These are phyloP conservation scores for Penicillium angulare DNA, from an alignment of 495 filamentous ascomycete genomes.

Conservation along the genomic window DNA sequence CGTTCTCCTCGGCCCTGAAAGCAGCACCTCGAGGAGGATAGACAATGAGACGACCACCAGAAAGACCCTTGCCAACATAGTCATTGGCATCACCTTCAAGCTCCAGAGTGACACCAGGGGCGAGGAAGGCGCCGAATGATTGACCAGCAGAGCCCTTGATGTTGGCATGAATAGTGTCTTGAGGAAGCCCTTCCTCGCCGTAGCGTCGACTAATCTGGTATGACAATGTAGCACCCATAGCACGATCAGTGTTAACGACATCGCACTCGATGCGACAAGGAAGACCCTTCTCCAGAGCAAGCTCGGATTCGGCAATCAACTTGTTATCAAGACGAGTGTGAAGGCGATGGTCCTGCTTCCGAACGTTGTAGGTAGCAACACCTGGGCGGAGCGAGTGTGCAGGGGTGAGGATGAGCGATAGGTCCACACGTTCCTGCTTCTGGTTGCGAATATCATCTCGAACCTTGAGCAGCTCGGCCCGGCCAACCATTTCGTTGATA, in stretches of 20 bases:
- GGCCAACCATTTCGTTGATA: slow-evolving; percentile 98
- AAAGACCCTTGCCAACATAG: slow-evolving; percentile 97
- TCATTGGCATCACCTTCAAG: slow-evolving; percentile 98
- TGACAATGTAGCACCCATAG: slow-evolving; percentile 90
- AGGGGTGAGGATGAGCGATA: slow-evolving; percentile 93
- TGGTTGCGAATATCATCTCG: slow-evolving; percentile 83
- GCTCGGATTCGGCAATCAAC: slow-evolving; percentile 94
- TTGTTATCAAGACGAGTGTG: slow-evolving; percentile 98
- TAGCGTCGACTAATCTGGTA: slow-evolving; percentile 95
- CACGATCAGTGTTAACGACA: slow-evolving; percentile 97
- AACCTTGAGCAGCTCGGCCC: slow-evolving; percentile 80
- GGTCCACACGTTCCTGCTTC: slow-evolving; percentile 92
- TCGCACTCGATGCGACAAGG: slow-evolving; percentile 96
- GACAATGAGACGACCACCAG: slow-evolving; percentile 91
- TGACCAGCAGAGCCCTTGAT: slow-evolving; percentile 99
- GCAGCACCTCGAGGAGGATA: slow-evolving; percentile 92
- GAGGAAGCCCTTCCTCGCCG: slow-evolving; percentile 85
- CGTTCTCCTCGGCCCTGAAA: slow-evolving; percentile 97
- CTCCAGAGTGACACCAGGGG: slow-evolving; percentile 92
- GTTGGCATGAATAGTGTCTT: slow-evolving; percentile 95
- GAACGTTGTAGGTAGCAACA: slow-evolving; percentile 97
- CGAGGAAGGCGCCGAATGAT: slow-evolving; percentile 95
- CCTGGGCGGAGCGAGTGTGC: slow-evolving; percentile 95
- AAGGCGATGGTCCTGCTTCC: slow-evolving; percentile 95
- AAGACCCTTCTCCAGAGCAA: slow-evolving; percentile 93